A percentile compares a stretch with the other conserved stretches of the same genome.
These are phyloP conservation scores for Zygosaccharomyces pseudobailii DNA, from an alignment of 1,139 yeast species.

Conservation along the genomic window DNA sequence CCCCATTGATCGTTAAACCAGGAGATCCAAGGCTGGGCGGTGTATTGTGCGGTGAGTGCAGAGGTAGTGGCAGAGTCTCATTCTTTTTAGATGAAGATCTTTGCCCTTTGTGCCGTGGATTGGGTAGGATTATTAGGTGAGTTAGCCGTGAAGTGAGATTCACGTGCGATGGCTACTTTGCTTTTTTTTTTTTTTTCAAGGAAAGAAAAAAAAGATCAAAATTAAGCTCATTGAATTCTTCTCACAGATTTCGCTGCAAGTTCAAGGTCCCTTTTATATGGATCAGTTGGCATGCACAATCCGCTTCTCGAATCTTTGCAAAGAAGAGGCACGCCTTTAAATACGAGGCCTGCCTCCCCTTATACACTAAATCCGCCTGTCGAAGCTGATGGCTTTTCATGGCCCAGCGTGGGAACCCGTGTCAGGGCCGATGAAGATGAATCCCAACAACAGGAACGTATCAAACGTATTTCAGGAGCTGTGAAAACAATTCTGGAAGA, in stretches of 20 bases:
- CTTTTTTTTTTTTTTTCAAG: neutral
- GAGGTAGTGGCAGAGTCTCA: slow-evolving; percentile 60
- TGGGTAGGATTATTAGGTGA: slow-evolving; percentile 47
- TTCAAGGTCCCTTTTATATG: neutral
- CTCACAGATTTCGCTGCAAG: neutral
- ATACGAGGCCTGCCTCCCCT: slow-evolving; percentile 78
- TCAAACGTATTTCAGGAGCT: slow-evolving; percentile 74
- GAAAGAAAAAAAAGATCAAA: neutral
- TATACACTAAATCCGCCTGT: slow-evolving; percentile 80
- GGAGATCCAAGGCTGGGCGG: slow-evolving; percentile 90
- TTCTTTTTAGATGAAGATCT: slow-evolving; percentile 52
- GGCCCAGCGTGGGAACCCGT: slow-evolving; percentile 93
- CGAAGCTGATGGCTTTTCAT: slow-evolving; percentile 84
- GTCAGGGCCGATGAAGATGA: slow-evolving; percentile 60
- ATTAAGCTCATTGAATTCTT: neutral
- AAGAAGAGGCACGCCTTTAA: slow-evolving; percentile 44
- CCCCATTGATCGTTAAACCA: slow-evolving; percentile 53
- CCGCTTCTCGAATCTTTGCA: slow-evolving; percentile 13
- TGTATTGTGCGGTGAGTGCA: slow-evolving; percentile 65
- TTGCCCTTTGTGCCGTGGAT: slow-evolving; percentile 60
- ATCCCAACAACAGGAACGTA: slow-evolving; percentile 59
- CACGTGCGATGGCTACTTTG: slow-evolving; percentile 7
- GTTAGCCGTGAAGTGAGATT: neutral
- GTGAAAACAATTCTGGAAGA: slow-evolving; percentile 77
- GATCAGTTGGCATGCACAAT: slow-evolving; percentile 3